Percentiles rank a stretch among this genome's conserved stretches.
These are phyloP conservation scores for Simmondsia chinensis DNA, from an alignment of 148 eudicot genomes.

Conservation along the genomic window DNA sequence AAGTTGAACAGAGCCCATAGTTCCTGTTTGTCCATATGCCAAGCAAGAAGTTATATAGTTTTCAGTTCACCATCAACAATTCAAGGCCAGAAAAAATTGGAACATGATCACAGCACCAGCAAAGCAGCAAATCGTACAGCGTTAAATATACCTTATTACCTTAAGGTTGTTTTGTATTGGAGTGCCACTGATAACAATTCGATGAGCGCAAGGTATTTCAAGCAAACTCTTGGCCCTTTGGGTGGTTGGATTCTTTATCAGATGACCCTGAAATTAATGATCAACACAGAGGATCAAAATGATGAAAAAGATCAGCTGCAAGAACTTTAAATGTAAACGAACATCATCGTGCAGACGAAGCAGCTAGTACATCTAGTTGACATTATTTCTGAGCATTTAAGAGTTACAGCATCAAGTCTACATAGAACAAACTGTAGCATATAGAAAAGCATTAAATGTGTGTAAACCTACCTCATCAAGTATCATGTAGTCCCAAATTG, in stretches of 20 bases:
- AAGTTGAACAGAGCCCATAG: constrained; percentile 95
- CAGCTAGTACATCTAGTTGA: no score
- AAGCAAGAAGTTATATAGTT: no score
- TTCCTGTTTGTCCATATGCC: no score
- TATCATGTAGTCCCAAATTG: constrained; percentile 89
- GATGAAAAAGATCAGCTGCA: no score
- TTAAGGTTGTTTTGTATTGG: constrained; percentile 92
- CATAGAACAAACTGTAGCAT: no score
- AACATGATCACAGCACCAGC: neutral
- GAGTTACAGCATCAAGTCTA: no score
- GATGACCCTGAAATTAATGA: constrained; percentile 62
- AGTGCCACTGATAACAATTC: constrained; percentile 92
- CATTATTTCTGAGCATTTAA: no score
- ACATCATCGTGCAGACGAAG: no score
- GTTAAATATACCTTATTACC: constrained; percentile 25
- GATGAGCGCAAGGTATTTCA: constrained; percentile 77
- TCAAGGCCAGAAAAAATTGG: constrained; percentile 4
- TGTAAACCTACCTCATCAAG: constrained; percentile 75
- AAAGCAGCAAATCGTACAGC: neutral
- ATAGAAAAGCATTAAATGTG: neutral
- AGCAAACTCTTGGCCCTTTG: constrained; percentile 98
- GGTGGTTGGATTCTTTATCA: constrained; percentile 92
- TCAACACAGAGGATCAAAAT: constrained; percentile 2
- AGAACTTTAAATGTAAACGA: no score
- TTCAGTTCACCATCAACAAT: no score